Percentiles rank a stretch among this genome's conserved stretches.
phyloP scores from a whole-genome alignment of 495 filamentous ascomycete genomes.

The Penicillium parvum region DNA sequence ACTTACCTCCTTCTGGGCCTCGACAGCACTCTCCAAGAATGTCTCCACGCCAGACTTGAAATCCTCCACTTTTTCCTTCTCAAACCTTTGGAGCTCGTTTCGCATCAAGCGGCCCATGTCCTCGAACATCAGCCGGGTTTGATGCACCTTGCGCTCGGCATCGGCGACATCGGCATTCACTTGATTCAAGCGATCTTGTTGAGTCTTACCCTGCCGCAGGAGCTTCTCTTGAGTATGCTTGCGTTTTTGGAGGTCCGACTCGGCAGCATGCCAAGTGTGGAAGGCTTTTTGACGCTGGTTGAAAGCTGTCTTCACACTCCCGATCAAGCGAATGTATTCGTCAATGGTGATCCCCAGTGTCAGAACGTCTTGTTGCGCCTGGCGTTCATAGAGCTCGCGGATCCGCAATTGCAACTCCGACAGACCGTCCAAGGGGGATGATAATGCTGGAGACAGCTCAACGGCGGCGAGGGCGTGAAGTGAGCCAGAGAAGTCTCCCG shows the following conservation, averaged over 20 bases:
- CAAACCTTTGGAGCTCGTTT: constrained; percentile 85
- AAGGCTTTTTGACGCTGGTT: constrained; percentile 90
- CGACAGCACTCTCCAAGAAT: constrained; percentile 90
- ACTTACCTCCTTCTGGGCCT: constrained; percentile 95
- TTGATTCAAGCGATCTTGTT: constrained; percentile 92
- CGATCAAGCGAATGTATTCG: constrained; percentile 95
- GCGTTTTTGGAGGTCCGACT: constrained; percentile 82
- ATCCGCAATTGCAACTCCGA: constrained; percentile 92
- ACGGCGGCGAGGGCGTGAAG: constrained; percentile 86
- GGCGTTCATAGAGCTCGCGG: constrained; percentile 89
- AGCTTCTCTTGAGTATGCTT: constrained; percentile 85
- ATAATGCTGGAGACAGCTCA: constrained; percentile 83
- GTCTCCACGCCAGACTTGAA: constrained; percentile 98
- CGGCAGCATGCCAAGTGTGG: constrained; percentile 85
- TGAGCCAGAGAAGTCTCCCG: constrained; percentile 85
- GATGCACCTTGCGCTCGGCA: constrained; percentile 89
- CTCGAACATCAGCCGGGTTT: constrained; percentile 84
- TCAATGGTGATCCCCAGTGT: constrained; percentile 97
- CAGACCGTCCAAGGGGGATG: constrained; percentile 80
- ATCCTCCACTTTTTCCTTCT: constrained; percentile 97
- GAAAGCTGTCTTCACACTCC: constrained; percentile 88
- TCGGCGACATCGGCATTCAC: constrained; percentile 87
- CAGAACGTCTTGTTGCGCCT: constrained; percentile 94
- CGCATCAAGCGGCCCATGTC: constrained; percentile 97
- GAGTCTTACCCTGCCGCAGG: constrained; percentile 84